Evolutionary conservation across 345 rosid species (phyloP), one percentile per base, ranked within the genome.

Genomic region (Brassica rapa): DNA sequence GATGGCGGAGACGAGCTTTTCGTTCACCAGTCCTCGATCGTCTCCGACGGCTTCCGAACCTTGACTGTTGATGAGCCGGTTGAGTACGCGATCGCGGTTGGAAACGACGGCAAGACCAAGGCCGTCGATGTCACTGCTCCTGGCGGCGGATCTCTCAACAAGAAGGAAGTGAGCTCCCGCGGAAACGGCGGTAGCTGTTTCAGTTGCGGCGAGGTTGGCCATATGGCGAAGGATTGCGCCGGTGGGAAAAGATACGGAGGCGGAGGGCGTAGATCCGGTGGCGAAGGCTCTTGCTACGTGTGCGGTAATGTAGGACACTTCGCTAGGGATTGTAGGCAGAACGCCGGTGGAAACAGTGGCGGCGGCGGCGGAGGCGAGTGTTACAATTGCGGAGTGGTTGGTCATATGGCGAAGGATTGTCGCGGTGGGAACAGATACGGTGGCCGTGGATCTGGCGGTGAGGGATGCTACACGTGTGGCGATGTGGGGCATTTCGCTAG

Each of bases 1-100:
- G 92, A 83, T 14, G 97, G 89, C 7, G 85, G 87, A 29, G 89
- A 87, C 0, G 95, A 90, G 81, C 86, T 92, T 59, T 90, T 92
- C 32, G 95, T 90, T 70, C 97, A 92, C 55, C 95, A 92, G 37
- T 80, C 91, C 23, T 79, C 88, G 27, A 88, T 92, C 79, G 74
- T 74, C 59, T 92, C 97, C 25, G 90, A 86, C 51, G 95, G 91
- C 39, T 88, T 68, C 71, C 91, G 89, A 9, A 84, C 85, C 63
- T 87, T 88, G 12, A 77, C 81, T 24, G 82, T 82, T 29, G 89
- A 85, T 12, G 91, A 85, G 57, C 71, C 83, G n/a, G 91, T 88
- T 16, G 91, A 88, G 77, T 88, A 77, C 70, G 53, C 72, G 0
- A 32, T 88, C 73, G 64, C 83, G 5, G n/a, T 57, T 1, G 88